Evolutionary conservation across 2,329 filamentous ascomycete genomes (phyloP).

Genomic region (Neurospora sp.): DNA sequence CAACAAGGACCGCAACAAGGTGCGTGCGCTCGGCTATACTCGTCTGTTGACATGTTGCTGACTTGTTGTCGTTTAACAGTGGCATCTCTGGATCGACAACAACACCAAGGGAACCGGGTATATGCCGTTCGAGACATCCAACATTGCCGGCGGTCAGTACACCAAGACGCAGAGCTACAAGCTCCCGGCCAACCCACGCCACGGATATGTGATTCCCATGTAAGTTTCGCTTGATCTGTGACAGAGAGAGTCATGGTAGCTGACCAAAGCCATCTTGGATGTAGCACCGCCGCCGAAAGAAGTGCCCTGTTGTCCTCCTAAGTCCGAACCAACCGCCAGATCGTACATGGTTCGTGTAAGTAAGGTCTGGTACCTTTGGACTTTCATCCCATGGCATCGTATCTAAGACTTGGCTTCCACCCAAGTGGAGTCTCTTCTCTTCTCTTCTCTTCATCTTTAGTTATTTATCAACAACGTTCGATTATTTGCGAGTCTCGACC

Average conservation of each 20-base stretch:
- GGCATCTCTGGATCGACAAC: slow-evolving; percentile 13
- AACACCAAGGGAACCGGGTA: slow-evolving; percentile 11
- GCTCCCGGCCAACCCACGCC: slow-evolving; percentile 6
- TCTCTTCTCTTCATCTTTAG: not conserved
- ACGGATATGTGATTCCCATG: slow-evolving; percentile 13
- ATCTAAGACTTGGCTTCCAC: too few species aligned
- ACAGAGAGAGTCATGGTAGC: not conserved
- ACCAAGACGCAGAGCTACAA: not conserved
- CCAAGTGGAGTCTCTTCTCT: not conserved
- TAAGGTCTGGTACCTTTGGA: not conserved
- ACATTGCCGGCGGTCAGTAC: slow-evolving; percentile 9
- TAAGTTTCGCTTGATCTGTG: slow-evolving; percentile 1
- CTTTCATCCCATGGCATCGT: too few species aligned
- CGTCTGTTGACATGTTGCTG: not conserved
- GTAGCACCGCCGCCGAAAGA: not conserved
- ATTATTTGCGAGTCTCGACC: not conserved
- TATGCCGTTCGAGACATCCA: slow-evolving; percentile 8
- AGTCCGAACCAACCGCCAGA: not conserved
- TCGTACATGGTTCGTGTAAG: not conserved
- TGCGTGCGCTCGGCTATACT: not conserved
- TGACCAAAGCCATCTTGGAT: not conserved
- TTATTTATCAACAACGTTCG: not conserved
- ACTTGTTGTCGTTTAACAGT: slow-evolving; percentile 3
- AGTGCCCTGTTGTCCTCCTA: not conserved
- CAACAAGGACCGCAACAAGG: slow-evolving; percentile 9